Conservation (phyloP, 2,329 filamentous ascomycete species). For the Aspergillus glaucus region DNA sequence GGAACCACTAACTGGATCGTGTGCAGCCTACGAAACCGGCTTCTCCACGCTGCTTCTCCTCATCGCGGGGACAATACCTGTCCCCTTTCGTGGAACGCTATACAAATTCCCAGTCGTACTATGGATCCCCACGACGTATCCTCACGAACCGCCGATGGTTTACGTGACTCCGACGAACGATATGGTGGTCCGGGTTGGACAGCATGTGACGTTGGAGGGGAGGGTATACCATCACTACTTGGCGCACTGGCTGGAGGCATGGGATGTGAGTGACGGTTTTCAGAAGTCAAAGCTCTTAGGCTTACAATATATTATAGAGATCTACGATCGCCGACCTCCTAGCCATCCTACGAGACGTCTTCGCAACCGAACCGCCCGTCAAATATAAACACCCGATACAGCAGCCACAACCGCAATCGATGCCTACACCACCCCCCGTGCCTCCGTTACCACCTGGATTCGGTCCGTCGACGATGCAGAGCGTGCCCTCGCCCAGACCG, state of each 20-base stretch:
- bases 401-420: conserved; percentile 27
- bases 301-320: conserved; percentile 47
- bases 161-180: conserved; percentile 84
- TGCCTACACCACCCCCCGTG: conserved; percentile 56
- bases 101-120: conserved; percentile 88
- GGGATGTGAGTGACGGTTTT: conserved; percentile 64
- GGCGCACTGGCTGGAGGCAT: conserved; percentile 79
- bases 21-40: conserved; percentile 78
- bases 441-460: conserved; percentile 66
- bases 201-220: conserved; percentile 90
- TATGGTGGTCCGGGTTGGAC: conserved; percentile 85
- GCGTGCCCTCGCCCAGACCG: conserved; percentile 8
- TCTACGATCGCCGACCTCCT: conserved; percentile 79
- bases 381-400: conserved; percentile 57
- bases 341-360: conserved; percentile 74
- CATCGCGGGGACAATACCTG: conserved; percentile 82
- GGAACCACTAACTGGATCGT: background rate
- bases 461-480: conserved; percentile 30
- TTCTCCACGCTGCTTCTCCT: conserved; percentile 78
- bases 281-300: too few relatives aligned
- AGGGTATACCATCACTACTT: conserved; percentile 94
- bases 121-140: conserved; percentile 91
- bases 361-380: conserved; percentile 90
- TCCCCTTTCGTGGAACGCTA: conserved; percentile 76
- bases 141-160: conserved; percentile 73